Base-by-base conservation (phyloP, 495 filamentous ascomycete genomes). In the Penicillium pulvis region DNA sequence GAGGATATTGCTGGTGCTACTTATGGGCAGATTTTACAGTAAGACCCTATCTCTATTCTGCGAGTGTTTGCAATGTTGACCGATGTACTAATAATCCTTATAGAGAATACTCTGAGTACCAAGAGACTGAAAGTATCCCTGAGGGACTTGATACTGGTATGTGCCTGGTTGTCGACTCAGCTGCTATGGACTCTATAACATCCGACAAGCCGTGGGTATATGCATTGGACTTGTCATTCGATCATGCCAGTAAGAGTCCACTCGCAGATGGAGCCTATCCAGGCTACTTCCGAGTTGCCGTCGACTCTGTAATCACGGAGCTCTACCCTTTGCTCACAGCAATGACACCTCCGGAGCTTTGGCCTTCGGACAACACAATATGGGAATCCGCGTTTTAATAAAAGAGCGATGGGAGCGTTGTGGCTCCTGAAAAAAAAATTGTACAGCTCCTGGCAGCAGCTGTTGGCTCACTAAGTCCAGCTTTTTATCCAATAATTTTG, bases 231-330 rank as follows among this genome's bases (percentile, higher is more conserved):
- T 11, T 54, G 7, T 44, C 36, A n/a, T 54, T 54, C n/a, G 35
- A 45, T 45, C 39, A 1, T 2, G 20, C 1, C 2, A 2, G 45
- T 54, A 11, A 43, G 39, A 54, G 41, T 33, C 11, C n/a, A 11
- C 0, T 19, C 10, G 51, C 3, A 45, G 39, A 45, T n/a, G 52
- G 52, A 45, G 41, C 31, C 8, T 54, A 54, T 54, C 39, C 52
- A 33, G 52, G 52, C 11, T 54, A 54, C 26, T 54, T 54, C 14
- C 39, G 52, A 45, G 52, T 54, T 17, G 39, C 52, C 12, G 24
- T 45, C 6, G 39, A 54, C 4, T 54, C 52, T 1, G 35, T 54
- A 1, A 45, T 54, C 5, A 10, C 52, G 41, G 52, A 54, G 11
- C 52, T 54, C 11, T 54, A 54, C 14, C 52, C 52, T 1, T 33